A percentile compares a stretch with the other conserved stretches of the same genome.
Evolutionary conservation across 305 asterid genomes (phyloP).

Genomic region (Fraxinus latifolia): DNA sequence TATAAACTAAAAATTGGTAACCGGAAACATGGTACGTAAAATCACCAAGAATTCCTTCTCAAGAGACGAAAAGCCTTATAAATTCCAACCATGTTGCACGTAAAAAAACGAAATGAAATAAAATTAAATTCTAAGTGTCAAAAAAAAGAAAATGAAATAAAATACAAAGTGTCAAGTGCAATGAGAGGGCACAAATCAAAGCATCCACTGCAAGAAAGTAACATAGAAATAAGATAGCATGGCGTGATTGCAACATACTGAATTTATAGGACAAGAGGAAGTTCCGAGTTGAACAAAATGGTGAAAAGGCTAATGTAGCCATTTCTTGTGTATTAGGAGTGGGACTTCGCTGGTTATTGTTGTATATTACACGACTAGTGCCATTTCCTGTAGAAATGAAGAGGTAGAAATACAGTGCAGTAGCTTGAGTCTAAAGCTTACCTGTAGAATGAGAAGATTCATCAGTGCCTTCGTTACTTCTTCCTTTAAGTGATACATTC

Average conservation of each 20-base stretch:
- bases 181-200: background rate
- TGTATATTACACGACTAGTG: background rate
- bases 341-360: background rate
- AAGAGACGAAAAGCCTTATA: background rate
- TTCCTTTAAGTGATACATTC: slow-evolving; percentile 55
- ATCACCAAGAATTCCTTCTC: background rate
- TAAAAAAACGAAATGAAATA: background rate
- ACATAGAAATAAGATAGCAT: background rate
- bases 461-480: slow-evolving; percentile 38
- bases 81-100: background rate
- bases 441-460: slow-evolving; percentile 60
- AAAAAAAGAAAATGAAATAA: background rate
- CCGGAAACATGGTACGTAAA: background rate
- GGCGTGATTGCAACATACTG: background rate
- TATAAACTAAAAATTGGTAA: background rate
- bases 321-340: background rate
- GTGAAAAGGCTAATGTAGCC: background rate
- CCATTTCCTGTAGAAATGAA: background rate
- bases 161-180: background rate
- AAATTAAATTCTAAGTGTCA: background rate
- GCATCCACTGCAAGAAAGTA: background rate
- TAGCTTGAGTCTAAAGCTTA: slow-evolving; percentile 20
- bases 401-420: background rate
- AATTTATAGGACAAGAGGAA: background rate
- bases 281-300: background rate